These are phyloP conservation scores for Quillaja saponaria DNA, from an alignment of 306 rosid genomes.

Conservation along the genomic window DNA sequence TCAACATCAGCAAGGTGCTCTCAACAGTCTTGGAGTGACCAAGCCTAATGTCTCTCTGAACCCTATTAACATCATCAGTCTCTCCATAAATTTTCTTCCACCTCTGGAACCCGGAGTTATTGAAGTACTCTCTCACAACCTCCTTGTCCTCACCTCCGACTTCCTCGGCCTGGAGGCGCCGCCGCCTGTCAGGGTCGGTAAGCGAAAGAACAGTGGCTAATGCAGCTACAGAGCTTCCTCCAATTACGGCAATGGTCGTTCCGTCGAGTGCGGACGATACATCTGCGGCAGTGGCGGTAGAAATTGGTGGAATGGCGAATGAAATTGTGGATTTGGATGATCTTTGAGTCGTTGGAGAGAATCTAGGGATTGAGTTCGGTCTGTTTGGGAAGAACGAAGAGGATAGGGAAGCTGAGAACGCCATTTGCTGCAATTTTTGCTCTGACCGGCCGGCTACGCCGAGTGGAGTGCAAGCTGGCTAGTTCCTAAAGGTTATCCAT, in stretches of 20 bases:
- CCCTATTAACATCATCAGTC: conserved; percentile 82
- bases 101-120: conserved; percentile 84
- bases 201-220: conserved; percentile 69
- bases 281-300: conserved; percentile 53
- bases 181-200: conserved; percentile 78
- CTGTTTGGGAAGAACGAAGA: conserved; percentile 36
- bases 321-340: conserved; percentile 33
- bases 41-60: conserved; percentile 75
- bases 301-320: conserved; percentile 62
- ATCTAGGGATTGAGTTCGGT: conserved; percentile 26
- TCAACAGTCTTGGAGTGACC: conserved; percentile 92
- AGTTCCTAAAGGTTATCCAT: conserved; percentile 32
- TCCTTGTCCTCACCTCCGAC: conserved; percentile 96
- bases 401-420: conserved; percentile 44
- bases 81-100: conserved; percentile 97
- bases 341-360: conserved; percentile 33
- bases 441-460: conserved; percentile 25
- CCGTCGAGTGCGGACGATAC: conserved; percentile 60
- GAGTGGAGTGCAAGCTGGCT: neutral
- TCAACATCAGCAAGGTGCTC: conserved; percentile 66
- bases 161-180: conserved; percentile 76
- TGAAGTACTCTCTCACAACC: conserved; percentile 90
- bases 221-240: conserved; percentile 76
- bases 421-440: conserved; percentile 35
- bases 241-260: conserved; percentile 64